Conservation (phyloP, 2,329 filamentous ascomycete genomes). For the Xylaria sp. region DNA sequence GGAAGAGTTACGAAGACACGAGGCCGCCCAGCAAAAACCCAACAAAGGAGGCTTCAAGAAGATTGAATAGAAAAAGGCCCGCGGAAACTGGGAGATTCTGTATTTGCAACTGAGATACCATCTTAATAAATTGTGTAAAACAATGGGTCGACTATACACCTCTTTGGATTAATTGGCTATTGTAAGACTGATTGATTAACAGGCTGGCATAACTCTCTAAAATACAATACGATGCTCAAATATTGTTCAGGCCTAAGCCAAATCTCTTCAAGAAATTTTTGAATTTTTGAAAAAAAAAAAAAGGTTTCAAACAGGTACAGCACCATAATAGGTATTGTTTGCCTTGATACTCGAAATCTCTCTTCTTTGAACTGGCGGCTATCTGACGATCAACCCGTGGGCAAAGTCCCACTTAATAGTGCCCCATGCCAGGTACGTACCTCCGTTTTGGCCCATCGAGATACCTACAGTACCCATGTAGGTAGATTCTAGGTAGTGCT, state of each 20-base stretch:
- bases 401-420: slow-evolving; percentile 6
- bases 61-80: slow-evolving; percentile 31
- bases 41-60: slow-evolving; percentile 45
- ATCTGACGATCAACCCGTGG: background rate
- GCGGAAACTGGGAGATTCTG: background rate
- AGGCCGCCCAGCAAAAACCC: slow-evolving; percentile 86
- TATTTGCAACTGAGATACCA: slow-evolving; percentile 22
- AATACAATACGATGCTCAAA: no score
- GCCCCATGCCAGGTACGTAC: background rate
- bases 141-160: no score
- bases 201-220: no score
- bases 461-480: no score
- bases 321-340: no score
- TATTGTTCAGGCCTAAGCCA: no score
- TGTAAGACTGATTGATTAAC: no score
- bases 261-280: no score
- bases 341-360: no score
- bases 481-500: background rate
- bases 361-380: background rate
- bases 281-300: no score
- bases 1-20: slow-evolving; percentile 87
- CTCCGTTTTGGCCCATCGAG: background rate
- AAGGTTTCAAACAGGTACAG: no score
- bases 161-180: no score
- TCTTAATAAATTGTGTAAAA: slow-evolving; percentile 3